phyloP scores from a whole-genome alignment of 345 rosid genomes.

The Theobroma cacao region DNA sequence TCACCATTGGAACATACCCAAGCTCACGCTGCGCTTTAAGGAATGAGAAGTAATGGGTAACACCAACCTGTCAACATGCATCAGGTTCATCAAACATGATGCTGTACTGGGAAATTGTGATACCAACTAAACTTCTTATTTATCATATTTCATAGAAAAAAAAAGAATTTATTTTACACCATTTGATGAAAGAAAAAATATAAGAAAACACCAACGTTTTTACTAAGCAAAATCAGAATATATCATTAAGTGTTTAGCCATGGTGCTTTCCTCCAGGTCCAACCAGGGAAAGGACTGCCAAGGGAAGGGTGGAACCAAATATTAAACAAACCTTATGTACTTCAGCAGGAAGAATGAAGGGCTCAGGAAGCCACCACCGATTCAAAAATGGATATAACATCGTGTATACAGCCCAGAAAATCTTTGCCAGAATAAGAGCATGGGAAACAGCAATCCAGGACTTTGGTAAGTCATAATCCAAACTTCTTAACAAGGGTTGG shows the following conservation, averaged over 20 bases:
- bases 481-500: conserved; percentile 56
- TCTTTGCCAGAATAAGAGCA: conserved; percentile 58
- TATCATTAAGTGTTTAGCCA: not conserved
- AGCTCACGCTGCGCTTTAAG: conserved; percentile 90
- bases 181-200: not conserved
- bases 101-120: not conserved
- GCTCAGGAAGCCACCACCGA: conserved; percentile 83
- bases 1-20: conserved; percentile 80
- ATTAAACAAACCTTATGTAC: conserved; percentile 68
- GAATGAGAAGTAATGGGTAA: conserved; percentile 85
- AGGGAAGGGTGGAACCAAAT: not conserved
- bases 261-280: not conserved
- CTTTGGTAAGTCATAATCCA: conserved; percentile 73
- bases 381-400: conserved; percentile 80
- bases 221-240: not conserved
- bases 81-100: conserved; percentile 17
- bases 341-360: conserved; percentile 84
- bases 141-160: not conserved
- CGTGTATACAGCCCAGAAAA: conserved; percentile 57
- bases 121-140: not conserved
- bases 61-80: conserved; percentile 63
- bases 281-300: not conserved
- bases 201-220: not conserved
- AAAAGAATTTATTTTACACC: not conserved
- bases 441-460: conserved; percentile 47